Base-by-base conservation (phyloP, 2,329 filamentous ascomycete genomes). In the Waltergamsia citrina region DNA sequence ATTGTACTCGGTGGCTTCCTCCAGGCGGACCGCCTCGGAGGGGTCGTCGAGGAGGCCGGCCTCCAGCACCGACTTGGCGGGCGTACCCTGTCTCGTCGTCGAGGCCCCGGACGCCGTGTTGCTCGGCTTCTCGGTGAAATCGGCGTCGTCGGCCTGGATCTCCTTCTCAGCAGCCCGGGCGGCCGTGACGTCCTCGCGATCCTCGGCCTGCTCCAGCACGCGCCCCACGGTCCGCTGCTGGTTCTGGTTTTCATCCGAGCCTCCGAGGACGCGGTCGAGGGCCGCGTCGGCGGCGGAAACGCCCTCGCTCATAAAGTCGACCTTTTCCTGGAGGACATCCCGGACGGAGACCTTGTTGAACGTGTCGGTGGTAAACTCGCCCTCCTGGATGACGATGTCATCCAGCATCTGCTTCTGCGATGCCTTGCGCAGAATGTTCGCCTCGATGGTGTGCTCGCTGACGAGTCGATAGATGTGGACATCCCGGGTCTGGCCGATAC, bases 401-500 rank as follows among this genome's bases (percentile, higher is more conserved):
- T 98, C 92, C 1, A 98, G 72, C 75, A 98, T 87, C 47, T 93
- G 85, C 63, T 98, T 98, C 58, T 98, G 92, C 34, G 92, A 93
- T 10, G 87, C 87, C 52, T 96, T 96, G 42, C 90, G 85, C 25
- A 98, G 66, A 40, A 98, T 98, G 51, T 98, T 98, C 50, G 90
- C 90, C 57, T 98, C 92, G 39, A 98, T 96, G 0, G 92, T 98
- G 51, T 93, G 81, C 50, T 95, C 81, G 9, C 86, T 92, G 7
- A 94, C 79, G 15, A 96, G 78, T 3, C 90, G 86, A 62, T 96
- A 98, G 38, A 98, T 96, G 56, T 96, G 90, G 21, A 98, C 92
- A 53, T 98, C 92, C 20, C 92, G 81, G 1, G 92, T 96, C 57
- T 98, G 92, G 2, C 92, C 92, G 45, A 98, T 98, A 44, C 92